These are phyloP conservation scores for Sugiyamaella japonica DNA, from an alignment of 1,139 yeast species.

Conservation along the genomic window DNA sequence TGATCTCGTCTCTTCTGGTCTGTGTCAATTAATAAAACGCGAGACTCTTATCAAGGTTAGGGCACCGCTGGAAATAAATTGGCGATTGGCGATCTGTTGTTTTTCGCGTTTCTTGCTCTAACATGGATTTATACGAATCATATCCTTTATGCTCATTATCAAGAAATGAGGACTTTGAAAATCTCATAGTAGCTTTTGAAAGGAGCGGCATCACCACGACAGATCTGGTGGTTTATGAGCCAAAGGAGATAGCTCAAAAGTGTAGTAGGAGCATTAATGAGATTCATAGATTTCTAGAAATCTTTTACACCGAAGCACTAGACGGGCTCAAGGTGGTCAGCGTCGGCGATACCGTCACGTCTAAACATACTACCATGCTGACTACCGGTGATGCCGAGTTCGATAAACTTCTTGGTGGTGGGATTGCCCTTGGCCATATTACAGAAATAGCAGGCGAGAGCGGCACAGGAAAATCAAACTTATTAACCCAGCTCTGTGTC, in stretches of 20 bases:
- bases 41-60: slow-evolving; percentile 11
- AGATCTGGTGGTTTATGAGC: slow-evolving; percentile 46
- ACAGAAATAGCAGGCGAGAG: slow-evolving; percentile 85
- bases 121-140: slow-evolving; percentile 24
- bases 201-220: slow-evolving; percentile 41
- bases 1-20: background rate
- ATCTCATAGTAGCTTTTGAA: slow-evolving; percentile 31
- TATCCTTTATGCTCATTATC: slow-evolving; percentile 23
- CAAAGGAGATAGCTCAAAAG: slow-evolving; percentile 46
- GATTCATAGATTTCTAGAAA: slow-evolving; percentile 45
- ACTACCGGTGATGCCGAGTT: slow-evolving; percentile 61
- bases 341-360: background rate
- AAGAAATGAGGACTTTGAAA: slow-evolving; percentile 34
- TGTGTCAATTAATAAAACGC: background rate
- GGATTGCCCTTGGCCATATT: slow-evolving; percentile 62
- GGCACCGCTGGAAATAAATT: background rate
- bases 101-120: background rate
- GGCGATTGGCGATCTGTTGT: slow-evolving; percentile 8
- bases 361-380: slow-evolving; percentile 34
- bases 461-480: slow-evolving; percentile 82
- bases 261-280: slow-evolving; percentile 53
- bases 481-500: slow-evolving; percentile 62
- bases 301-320: slow-evolving; percentile 19
- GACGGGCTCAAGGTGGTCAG: background rate
- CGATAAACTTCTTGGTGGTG: slow-evolving; percentile 64